Evolutionary conservation across 768 basidiomycete genomes (phyloP).

Genomic region (Rhodotorula babjevae): DNA sequence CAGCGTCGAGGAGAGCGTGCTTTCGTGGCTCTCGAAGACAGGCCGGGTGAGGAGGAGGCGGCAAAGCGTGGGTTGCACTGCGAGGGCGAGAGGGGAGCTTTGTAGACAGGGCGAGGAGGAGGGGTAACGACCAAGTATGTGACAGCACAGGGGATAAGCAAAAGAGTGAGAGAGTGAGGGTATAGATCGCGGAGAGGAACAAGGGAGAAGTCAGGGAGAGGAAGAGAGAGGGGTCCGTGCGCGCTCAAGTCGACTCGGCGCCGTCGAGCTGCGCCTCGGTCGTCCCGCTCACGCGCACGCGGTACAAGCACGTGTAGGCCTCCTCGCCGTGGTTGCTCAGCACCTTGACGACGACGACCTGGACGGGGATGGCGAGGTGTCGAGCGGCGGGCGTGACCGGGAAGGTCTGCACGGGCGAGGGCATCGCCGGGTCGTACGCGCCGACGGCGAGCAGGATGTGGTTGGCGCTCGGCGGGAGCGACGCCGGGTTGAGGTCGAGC

Average conservation of each 20-base stretch:
- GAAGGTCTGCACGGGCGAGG: slow-evolving; percentile 71
- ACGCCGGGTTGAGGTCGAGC: slow-evolving; percentile 40
- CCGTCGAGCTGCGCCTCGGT: slow-evolving; percentile 12
- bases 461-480: slow-evolving; percentile 39
- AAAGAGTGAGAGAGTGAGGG: background rate
- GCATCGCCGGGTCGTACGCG: slow-evolving; percentile 58
- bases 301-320: slow-evolving; percentile 76
- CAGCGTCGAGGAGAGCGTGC: too few species aligned
- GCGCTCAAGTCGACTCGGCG: too few species aligned
- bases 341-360: slow-evolving; percentile 72
- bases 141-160: background rate
- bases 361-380: slow-evolving; percentile 72
- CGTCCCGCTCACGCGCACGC: slow-evolving; percentile 37
- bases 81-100: too few species aligned
- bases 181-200: too few species aligned
- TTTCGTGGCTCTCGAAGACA: too few species aligned
- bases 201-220: too few species aligned
- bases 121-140: background rate
- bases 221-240: too few species aligned
- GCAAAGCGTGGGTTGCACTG: too few species aligned
- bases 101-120: too few species aligned
- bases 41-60: too few species aligned
- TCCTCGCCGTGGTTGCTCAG: slow-evolving; percentile 80
- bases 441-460: slow-evolving; percentile 64
- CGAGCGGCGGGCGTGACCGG: slow-evolving; percentile 63